Evolutionary conservation across 805 yeast species (phyloP), one percentile per base, ranked within the genome.

Genomic region (Candida morakotiae): DNA sequence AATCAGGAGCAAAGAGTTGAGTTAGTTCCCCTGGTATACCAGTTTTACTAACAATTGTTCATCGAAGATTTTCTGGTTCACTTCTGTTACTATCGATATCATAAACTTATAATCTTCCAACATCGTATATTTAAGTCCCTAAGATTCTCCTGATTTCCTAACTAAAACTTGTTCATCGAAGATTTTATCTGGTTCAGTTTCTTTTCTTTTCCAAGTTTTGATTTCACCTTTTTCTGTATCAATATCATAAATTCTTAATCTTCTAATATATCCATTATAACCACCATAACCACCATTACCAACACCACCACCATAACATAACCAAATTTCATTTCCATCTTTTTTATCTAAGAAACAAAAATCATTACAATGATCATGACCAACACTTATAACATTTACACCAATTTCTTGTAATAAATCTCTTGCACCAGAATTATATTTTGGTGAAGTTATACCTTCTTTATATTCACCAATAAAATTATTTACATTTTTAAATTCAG

Each of bases 201-300:
- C 83, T 13, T 80, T 55, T 41, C 93, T 61, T 58, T 89, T 88
- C 88, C 94, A 87, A 2, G 87, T 75, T 25, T 53, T 57, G 21
- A 83, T 75, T 14, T 62, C 62, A 2, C 72, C 69, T 1, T 56
- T 53, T 6, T 58, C 50, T 1, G 75, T 53, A 53, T 87, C 81
- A 9, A 89, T 49, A 28, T 84, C 87, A 54, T 71, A 91, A 0
- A 82, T 49, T 34, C 98, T 69, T 31, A 87, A 52, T 38, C 97
- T 71, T 49, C 98, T 75, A n/a, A 82, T 69, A 22, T 83, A 86
- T 2, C 89, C 91, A 1, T 88, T 91, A 51, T 88, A 87, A 0
- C 97, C 97, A 7, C 83, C 97, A 55, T 93, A 93, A 0, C 96
- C 98, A 27, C 98, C 98, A 61, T 87, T 94, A 11, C 98, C 98